Evolutionary conservation across 805 yeast species (phyloP), one percentile per base, ranked within the genome.

Genomic region (Hanseniaspora hatyaiensis): DNA sequence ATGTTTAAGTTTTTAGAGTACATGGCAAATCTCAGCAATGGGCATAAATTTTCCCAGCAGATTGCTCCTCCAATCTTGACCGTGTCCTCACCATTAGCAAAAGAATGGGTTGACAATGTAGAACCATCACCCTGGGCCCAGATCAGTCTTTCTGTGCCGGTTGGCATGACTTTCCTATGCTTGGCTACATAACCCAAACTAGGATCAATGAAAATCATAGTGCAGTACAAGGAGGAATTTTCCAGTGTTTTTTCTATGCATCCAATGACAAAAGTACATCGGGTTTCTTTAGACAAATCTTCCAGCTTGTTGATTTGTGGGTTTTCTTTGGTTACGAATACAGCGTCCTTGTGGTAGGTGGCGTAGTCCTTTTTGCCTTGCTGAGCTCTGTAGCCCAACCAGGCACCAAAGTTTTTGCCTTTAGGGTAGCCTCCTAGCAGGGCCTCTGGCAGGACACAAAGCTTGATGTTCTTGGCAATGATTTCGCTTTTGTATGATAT

Each of bases 101-200:
- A 42, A 16, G 68, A 64, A 26, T 65, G 63, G 9, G 65, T 66
- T 3, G 65, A 62, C 40, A 70, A 52, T 2, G 72, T 68, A 4
- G 71, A 66, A 3, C 74, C 74, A 48, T 69, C 73, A 31, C 74
- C 74, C 42, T 63, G 64, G 1, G 71, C 72, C 73, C 73, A 70
- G 11, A 69, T 57, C 36, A 69, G 56, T 33, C 72, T 60, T 55
- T 70, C 74, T 20, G 65, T 57, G 13, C 69, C 73, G 4, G 74
- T 69, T 33, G 74, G 74, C 57, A 65, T 55, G 50, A 68, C 55
- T 51, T 70, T 70, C 26, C 74, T 59, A 53, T 69, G 74, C 50
- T 68, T 68, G 3, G 63, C 70, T 8, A 50, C 50, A 22, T 31
- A 26, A 22, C 40, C 49, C 12, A 26, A 22, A 11, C 33, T 36